phyloP scores from a whole-genome alignment of 129 eudicot genomes.

The Flaveria ramosissima region DNA sequence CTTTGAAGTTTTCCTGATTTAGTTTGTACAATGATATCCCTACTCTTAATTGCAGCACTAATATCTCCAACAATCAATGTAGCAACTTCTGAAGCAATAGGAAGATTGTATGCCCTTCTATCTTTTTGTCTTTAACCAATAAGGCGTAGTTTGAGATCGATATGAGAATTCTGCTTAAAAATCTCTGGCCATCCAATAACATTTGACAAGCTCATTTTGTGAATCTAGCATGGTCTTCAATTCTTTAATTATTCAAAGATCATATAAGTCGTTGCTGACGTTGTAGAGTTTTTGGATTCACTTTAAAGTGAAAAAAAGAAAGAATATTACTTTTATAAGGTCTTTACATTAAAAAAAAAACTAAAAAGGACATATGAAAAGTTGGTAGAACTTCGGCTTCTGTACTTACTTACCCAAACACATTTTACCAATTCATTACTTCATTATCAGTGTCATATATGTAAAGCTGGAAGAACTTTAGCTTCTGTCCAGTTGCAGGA shows the following conservation, averaged over 20 bases:
- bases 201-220: neutral
- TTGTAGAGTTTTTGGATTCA: neutral
- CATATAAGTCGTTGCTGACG: neutral
- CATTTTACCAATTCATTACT: neutral
- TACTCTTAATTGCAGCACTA: neutral
- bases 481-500: neutral
- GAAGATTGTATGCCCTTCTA: neutral
- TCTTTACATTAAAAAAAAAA: neutral
- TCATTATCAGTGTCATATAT: neutral
- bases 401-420: neutral
- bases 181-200: neutral
- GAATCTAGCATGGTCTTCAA: neutral
- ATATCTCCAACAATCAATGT: neutral
- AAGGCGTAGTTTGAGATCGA: neutral
- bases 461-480: neutral
- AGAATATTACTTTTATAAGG: too few species aligned
- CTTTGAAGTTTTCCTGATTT: neutral
- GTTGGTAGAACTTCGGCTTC: neutral
- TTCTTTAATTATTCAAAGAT: neutral
- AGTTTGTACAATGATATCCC: neutral
- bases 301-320: neutral
- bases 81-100: neutral
- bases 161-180: neutral
- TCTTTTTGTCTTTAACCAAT: neutral
- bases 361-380: neutral